phyloP scores from a whole-genome alignment of 2,329 filamentous ascomycete species.

The Leptosphaerulina australis region DNA sequence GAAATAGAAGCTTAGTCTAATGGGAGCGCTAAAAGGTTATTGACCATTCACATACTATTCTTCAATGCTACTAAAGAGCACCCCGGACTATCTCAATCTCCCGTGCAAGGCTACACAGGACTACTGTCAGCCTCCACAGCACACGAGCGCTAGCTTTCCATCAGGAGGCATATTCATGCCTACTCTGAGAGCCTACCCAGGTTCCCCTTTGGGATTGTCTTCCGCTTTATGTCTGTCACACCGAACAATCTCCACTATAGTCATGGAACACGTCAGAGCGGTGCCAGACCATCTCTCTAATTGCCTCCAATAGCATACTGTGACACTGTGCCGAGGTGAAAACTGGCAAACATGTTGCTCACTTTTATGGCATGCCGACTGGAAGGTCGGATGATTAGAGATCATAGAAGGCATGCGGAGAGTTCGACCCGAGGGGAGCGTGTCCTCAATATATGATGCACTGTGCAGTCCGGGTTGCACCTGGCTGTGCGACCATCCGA shows the following conservation, averaged over 20 bases:
- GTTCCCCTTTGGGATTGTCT: conserved; percentile 2
- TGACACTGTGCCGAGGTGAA: background rate
- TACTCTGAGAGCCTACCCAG: background rate
- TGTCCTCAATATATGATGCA: conserved; percentile 3
- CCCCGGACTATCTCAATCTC: conserved; percentile 7
- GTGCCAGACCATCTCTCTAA: background rate
- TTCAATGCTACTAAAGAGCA: conserved; percentile 5
- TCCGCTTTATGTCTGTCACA: background rate
- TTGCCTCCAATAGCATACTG: background rate
- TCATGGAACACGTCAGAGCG: background rate
- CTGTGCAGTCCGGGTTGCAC: background rate
- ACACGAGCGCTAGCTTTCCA: conserved; percentile 1
- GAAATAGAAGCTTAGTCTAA: background rate
- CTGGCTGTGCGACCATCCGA: conserved; percentile 4
- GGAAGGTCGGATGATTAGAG: background rate
- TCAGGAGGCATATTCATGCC: conserved; percentile 12
- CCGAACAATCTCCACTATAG: background rate
- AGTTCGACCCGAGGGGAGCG: background rate
- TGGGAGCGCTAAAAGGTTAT: background rate
- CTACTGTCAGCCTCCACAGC: conserved; percentile 1
- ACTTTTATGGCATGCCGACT: background rate
- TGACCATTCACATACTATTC: conserved; percentile 8
- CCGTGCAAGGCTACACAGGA: conserved; percentile 7
- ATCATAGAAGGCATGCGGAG: background rate
- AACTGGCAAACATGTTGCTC: background rate